phyloP scores from a whole-genome alignment of 495 filamentous ascomycete genomes.

The Neurospora sp. region DNA sequence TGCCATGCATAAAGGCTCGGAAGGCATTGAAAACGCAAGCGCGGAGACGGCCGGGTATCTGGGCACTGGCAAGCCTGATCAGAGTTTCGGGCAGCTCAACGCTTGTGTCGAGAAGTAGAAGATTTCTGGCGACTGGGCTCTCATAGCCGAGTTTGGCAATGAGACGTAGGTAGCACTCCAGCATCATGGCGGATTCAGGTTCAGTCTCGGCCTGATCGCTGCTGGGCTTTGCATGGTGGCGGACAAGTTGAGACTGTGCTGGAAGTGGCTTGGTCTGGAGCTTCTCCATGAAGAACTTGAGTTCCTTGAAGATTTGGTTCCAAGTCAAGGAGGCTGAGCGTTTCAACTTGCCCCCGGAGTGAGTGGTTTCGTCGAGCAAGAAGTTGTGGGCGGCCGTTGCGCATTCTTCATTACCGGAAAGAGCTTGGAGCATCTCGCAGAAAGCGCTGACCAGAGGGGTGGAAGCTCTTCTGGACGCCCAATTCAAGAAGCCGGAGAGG shows the following conservation, averaged over 20 bases:
- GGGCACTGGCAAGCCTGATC: conserved; percentile 56
- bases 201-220: conserved; percentile 51
- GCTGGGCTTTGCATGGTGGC: conserved; percentile 42
- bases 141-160: conserved; percentile 66
- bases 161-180: conserved; percentile 84
- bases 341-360: conserved; percentile 62
- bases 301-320: conserved; percentile 83
- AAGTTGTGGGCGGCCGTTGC: conserved; percentile 79
- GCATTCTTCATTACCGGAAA: conserved; percentile 69
- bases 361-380: conserved; percentile 72
- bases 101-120: conserved; percentile 53
- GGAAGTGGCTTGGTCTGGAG: conserved; percentile 52
- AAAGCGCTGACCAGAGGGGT: conserved; percentile 90
- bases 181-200: conserved; percentile 81
- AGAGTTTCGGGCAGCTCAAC: conserved; percentile 55
- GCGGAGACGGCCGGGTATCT: conserved; percentile 61
- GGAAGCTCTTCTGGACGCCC: conserved; percentile 85
- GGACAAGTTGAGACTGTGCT: conserved; percentile 45
- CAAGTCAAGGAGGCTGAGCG: conserved; percentile 76
- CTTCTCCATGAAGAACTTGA: conserved; percentile 62
- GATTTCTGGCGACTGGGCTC: conserved; percentile 56
- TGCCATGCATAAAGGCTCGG: conserved; percentile 55
- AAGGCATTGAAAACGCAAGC: conserved; percentile 66
- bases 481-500: conserved; percentile 84
- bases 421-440: conserved; percentile 83